Evolutionary conservation across 2,329 filamentous ascomycete species (phyloP).

Genomic region (Zymoseptoria pseudotritici): DNA sequence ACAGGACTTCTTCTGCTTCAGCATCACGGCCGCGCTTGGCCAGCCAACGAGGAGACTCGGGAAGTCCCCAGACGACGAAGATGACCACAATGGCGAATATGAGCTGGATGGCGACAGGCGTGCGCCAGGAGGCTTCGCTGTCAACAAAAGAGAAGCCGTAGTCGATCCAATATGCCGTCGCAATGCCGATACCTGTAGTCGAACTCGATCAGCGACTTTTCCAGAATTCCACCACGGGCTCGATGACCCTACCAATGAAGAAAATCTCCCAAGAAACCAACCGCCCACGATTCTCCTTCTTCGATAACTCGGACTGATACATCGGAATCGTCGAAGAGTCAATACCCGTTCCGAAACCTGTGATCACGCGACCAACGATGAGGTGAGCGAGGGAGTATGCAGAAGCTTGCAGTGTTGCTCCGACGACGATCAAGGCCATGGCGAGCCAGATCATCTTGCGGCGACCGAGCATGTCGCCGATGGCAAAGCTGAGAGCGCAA

Average conservation of each 20-base stretch:
- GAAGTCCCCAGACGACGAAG: conserved; percentile 17
- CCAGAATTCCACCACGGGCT: neutral
- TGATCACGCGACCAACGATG: conserved; percentile 42
- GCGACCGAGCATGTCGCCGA: conserved; percentile 44
- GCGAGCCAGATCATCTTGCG: conserved; percentile 44
- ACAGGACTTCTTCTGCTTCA: conserved; percentile 21
- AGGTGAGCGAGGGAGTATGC: conserved; percentile 35
- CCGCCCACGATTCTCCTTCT: conserved; percentile 19
- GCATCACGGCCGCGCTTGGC: conserved; percentile 22
- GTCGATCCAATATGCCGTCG: conserved; percentile 14
- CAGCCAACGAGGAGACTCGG: conserved; percentile 21
- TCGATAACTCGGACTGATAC: conserved; percentile 39
- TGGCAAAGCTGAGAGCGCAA: conserved; percentile 40
- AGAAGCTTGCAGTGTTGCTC: conserved; percentile 33
- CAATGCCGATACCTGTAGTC: conserved; percentile 6
- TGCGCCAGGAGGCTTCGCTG: conserved; percentile 10
- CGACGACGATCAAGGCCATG: conserved; percentile 42
- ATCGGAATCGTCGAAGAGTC: conserved; percentile 30
- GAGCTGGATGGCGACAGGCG: conserved; percentile 13
- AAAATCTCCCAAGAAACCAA: conserved; percentile 22
- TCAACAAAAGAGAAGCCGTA: conserved; percentile 14
- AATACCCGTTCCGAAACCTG: conserved; percentile 41
- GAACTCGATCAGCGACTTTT: neutral
- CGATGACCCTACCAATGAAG: conserved; percentile 14
- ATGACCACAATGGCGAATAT: conserved; percentile 33